Conservation (phyloP, 768 basidiomycete species). For the Coprinopsis strossmayeri region DNA sequence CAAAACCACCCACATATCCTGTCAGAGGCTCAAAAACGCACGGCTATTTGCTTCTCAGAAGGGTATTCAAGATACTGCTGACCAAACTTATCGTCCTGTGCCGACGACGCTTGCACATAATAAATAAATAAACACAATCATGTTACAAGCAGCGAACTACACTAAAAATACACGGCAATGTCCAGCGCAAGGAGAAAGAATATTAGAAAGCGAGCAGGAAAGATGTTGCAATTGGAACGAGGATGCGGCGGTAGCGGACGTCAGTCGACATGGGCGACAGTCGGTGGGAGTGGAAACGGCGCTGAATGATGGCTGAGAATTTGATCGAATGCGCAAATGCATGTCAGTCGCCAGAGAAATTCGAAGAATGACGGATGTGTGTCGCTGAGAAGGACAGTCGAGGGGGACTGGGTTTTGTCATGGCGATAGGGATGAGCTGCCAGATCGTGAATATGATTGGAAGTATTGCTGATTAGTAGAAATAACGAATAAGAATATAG, state of each 20-base stretch:
- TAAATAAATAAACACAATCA: not conserved
- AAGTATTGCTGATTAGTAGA: conserved; percentile 1
- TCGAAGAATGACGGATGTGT: not conserved
- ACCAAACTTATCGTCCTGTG: no score
- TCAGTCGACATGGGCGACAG: not conserved
- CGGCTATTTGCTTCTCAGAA: no score
- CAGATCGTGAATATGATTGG: not conserved
- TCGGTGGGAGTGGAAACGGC: not conserved
- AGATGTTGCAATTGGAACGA: not conserved
- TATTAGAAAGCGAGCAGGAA: not conserved
- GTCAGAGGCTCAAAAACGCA: not conserved
- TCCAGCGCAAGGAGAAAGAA: conserved; percentile 1
- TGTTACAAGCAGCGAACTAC: not conserved
- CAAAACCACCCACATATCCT: no score
- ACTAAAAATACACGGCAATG: conserved; percentile 5
- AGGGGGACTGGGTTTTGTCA: not conserved
- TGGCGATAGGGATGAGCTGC: not conserved
- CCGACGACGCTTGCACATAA: no score
- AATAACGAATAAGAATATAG: conserved; percentile 6
- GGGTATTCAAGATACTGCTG: no score
- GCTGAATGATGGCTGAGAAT: not conserved
- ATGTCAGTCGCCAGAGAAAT: conserved; percentile 9
- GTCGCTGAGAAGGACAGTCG: not conserved
- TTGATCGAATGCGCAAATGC: conserved; percentile 1
- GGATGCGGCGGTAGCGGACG: no score